Conservation (phyloP, 768 basidiomycete genomes). For the Rhizopogon sp. region DNA sequence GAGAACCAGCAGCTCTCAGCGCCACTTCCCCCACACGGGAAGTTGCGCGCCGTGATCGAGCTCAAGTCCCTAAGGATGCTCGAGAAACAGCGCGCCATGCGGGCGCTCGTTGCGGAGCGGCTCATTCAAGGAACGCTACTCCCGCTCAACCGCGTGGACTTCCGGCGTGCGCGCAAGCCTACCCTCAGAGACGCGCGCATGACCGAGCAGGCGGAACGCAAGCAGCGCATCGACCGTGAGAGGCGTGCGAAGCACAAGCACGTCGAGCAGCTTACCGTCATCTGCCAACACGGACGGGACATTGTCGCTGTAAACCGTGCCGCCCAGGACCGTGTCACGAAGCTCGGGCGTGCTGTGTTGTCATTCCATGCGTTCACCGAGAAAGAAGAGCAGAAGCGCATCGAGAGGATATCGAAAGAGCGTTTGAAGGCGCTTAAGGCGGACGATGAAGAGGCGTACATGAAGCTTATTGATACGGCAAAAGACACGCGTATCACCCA, state of each 20-base stretch:
- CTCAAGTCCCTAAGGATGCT: conserved; percentile 85
- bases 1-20: conserved; percentile 1
- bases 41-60: conserved; percentile 88
- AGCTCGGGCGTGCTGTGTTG: conserved; percentile 74
- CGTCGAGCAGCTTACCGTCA: conserved; percentile 85
- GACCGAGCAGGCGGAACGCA: conserved; percentile 86
- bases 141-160: conserved; percentile 87
- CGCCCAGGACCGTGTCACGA: conserved; percentile 52
- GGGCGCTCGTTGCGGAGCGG: conserved; percentile 81
- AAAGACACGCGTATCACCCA: conserved; percentile 99
- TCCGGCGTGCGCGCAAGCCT: conserved; percentile 82
- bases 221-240: conserved; percentile 90
- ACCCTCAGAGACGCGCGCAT: conserved; percentile 83
- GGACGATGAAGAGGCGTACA: conserved; percentile 99
- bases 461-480: conserved; percentile 97
- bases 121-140: conserved; percentile 85
- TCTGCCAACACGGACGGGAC: conserved; percentile 78
- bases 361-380: conserved; percentile 87
- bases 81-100: conserved; percentile 86
- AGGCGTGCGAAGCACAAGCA: conserved; percentile 95
- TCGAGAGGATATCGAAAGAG: conserved; percentile 94
- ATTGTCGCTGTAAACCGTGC: conserved; percentile 64
- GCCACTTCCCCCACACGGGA: conserved; percentile 57
- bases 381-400: conserved; percentile 96
- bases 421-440: conserved; percentile 96